Evolutionary conservation across 208 protist genomes (phyloP), one percentile per base, ranked within the genome.

Genomic region (Porcisia deanei): DNA sequence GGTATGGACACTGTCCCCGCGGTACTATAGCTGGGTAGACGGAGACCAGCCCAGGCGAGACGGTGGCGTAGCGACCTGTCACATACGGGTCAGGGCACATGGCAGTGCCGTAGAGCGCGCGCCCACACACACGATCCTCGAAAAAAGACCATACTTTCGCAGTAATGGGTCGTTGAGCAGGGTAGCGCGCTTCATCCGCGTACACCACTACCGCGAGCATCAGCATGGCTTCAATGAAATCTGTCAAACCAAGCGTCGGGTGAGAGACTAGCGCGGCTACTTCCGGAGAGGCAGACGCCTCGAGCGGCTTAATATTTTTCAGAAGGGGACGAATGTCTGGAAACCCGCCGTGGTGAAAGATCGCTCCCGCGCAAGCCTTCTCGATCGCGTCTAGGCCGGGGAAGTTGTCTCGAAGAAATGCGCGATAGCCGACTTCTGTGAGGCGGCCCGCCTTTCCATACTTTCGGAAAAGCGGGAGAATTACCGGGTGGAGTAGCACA

Each of bases 91-190:
- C 81, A 25, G 53, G 52, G 25, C 80, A 81, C 85, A 86, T 86
- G 34, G 54, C 43, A 9, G 54, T 49, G 7, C 65, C 63, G 47
- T 52, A 20, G 10, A 77, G 39, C 16, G 70, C 81, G 30, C 80
- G 81, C 39, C 71, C 75, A 65, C 87, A 90, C 37, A 92, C 81
- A 73, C 87, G 82, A 45, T 89, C 75, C 66, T 94, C 87, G 65
- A 95, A 94, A 49, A 89, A 75, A 66, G 77, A 80, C 91, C 94
- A 97, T 10, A 94, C 71, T 79, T 97, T 97, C 43, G 90, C 88
- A 25, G 90, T 91, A 64, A 97, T 80, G 34, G 89, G 82, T 30
- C 86, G 82, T 69, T 94, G 89, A 37, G 86, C 79, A 0, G 85
- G 83, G 64, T 86, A 89, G 41, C 52, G 41, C 49, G 58, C 58